Conservation (phyloP, 129 eudicot genomes). For the Flaveria bidentis region DNA sequence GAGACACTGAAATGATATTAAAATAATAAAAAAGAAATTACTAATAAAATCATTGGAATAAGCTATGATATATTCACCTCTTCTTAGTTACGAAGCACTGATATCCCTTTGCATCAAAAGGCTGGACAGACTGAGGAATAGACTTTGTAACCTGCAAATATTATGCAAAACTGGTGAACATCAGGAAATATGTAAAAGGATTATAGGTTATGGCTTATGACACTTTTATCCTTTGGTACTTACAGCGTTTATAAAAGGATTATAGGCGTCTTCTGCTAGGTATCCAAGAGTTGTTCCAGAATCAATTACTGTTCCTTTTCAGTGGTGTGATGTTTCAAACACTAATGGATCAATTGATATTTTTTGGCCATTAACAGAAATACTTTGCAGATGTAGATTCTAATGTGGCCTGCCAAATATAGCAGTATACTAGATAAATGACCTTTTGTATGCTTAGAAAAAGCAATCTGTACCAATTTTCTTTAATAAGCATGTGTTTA, state of each 20-base stretch:
- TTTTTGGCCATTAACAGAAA: constrained; percentile 65
- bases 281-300: constrained; percentile 96
- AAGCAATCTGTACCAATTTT: not conserved
- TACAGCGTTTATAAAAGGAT: constrained; percentile 76
- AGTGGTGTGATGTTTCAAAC: constrained; percentile 55
- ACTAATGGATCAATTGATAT: constrained; percentile 66
- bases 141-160: constrained; percentile 60
- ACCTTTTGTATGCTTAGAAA: not conserved
- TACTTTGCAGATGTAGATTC: constrained; percentile 66
- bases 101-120: constrained; percentile 61
- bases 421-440: not conserved
- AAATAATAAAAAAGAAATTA: not conserved
- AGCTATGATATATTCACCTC: constrained; percentile 43
- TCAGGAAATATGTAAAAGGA: not conserved
- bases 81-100: constrained; percentile 66
- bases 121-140: constrained; percentile 64
- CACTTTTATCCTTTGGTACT: constrained; percentile 28
- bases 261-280: constrained; percentile 80
- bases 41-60: constrained; percentile 26
- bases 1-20: constrained; percentile 54
- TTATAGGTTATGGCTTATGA: constrained; percentile 9
- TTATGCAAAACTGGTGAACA: constrained; percentile 6
- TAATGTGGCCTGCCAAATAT: constrained; percentile 73
- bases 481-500: not conserved
- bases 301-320: constrained; percentile 90